Conservation (phyloP, 2,329 filamentous ascomycete species). For the Lizonia empirigonia region DNA sequence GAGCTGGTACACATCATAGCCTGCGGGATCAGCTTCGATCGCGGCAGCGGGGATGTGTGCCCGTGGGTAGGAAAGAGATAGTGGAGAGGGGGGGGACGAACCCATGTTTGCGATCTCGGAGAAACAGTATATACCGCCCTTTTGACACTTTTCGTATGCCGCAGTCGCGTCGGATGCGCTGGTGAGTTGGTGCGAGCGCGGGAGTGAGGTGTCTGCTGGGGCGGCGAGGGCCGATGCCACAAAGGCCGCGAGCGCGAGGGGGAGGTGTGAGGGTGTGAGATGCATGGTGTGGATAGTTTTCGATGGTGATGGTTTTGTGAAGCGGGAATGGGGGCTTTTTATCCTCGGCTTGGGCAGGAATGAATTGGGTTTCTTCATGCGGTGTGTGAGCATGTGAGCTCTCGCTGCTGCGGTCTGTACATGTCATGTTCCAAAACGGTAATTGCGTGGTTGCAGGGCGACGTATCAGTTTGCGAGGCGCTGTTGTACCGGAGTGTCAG, state of each 20-base stretch:
- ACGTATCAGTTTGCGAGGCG: not conserved
- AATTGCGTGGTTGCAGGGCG: not conserved
- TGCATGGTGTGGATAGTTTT: too few relatives aligned
- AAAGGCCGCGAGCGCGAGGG: too few relatives aligned
- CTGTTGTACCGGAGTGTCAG: not conserved
- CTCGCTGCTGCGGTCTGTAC: too few relatives aligned
- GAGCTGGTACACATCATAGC: slow-evolving; percentile 1
- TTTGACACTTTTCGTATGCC: not conserved
- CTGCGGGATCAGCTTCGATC: not conserved
- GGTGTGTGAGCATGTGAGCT: too few relatives aligned
- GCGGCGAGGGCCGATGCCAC: too few relatives aligned
- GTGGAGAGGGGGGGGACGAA: not conserved
- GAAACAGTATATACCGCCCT: not conserved
- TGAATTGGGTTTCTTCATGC: not conserved
- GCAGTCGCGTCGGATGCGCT: too few relatives aligned
- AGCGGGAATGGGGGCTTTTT: too few relatives aligned
- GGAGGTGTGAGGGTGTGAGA: too few relatives aligned
- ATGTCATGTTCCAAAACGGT: not conserved
- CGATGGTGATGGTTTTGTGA: too few relatives aligned
- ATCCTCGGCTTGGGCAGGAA: too few relatives aligned
- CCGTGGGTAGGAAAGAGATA: not conserved
- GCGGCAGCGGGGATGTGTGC: not conserved
- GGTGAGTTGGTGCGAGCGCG: too few relatives aligned
- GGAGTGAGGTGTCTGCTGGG: too few relatives aligned
- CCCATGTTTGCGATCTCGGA: not conserved